Percentiles rank a stretch among this genome's conserved stretches.
phyloP scores from a whole-genome alignment of 2,329 filamentous ascomycete genomes.

The Fusarium mangiferae region DNA sequence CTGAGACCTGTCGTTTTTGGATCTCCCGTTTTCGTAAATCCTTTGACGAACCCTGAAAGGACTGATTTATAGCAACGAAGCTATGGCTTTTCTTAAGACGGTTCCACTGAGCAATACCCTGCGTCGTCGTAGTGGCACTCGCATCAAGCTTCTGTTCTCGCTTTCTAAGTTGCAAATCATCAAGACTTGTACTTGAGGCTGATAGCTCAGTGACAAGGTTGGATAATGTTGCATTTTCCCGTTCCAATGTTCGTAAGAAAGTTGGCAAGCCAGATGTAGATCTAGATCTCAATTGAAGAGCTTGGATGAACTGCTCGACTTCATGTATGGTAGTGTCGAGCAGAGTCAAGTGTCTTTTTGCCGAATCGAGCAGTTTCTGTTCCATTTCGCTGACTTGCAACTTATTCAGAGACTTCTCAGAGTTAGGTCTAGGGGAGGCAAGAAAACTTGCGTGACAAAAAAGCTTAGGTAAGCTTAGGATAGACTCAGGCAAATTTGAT shows the following conservation, averaged over 20 bases:
- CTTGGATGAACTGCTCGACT: constrained; percentile 3
- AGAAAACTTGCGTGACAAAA: background rate
- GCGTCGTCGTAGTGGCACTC: constrained; percentile 36
- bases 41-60: constrained; percentile 48
- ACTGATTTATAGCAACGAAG: constrained; percentile 47
- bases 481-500: background rate
- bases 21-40: constrained; percentile 41
- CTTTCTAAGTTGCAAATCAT: constrained; percentile 6
- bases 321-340: constrained; percentile 10
- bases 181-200: background rate
- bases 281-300: constrained; percentile 21
- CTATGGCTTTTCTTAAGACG: constrained; percentile 47
- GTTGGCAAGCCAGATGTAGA: constrained; percentile 25
- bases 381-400: constrained; percentile 1
- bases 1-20: constrained; percentile 31
- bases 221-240: constrained; percentile 17
- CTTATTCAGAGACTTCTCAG: background rate
- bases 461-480: background rate
- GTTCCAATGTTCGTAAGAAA: constrained; percentile 22
- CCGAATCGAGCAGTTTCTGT: constrained; percentile 22
- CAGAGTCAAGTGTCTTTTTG: constrained; percentile 12
- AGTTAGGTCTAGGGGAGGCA: background rate
- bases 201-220: constrained; percentile 21
- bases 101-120: constrained; percentile 45
- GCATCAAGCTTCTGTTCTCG: constrained; percentile 40